Evolutionary conservation across 306 rosid species (phyloP), one percentile per base, ranked within the genome.

Genomic region (Arachis stenosperma): DNA sequence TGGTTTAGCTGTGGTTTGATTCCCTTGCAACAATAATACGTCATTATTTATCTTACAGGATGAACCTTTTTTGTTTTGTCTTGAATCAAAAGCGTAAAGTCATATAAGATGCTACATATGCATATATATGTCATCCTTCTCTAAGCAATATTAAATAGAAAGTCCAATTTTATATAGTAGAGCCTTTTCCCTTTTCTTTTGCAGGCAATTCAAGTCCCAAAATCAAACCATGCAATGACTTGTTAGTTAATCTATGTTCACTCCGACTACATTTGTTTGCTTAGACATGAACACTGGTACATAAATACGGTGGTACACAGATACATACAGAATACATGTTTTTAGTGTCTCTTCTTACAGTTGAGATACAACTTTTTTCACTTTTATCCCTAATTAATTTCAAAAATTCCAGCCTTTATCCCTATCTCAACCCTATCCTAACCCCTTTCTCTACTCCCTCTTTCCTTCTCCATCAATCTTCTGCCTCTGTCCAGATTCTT

Each of bases 21-120:
- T 67, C 78, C 75, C 70, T 17, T 33, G 0, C 37, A 33, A 3
- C 39, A 50, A 59, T 42, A 81, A 86, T 61, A 57, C 50, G 77
- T 75, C 83, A 74, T 71, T 81, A 74, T 71, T 81, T 67, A 74
- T 75, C 79, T 63, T 65, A 62, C 73, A 78, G 46, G 74, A 70
- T 56, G 9, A 33, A 33, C 37, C 37, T 33, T 33, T 33, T 33
- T 33, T 33, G 58, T 64, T 78, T 60, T 76, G 84, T 70, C 78
- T 56, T 43, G 30, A 51, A 72, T 65, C 67, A 14, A 60, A 47
- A 59, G 60, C 51, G 29, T 37, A 74, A 70, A 61, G 63, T 63
- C 60, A 27, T 53, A 64, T 71, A 29, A 64, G 61, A 80, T 76
- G 53, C 58, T 76, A 36, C 65, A 30, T 36, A 33, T 33, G 37